phyloP scores from a whole-genome alignment of 75 land plant genomes.

The Pinus albicaulis region DNA sequence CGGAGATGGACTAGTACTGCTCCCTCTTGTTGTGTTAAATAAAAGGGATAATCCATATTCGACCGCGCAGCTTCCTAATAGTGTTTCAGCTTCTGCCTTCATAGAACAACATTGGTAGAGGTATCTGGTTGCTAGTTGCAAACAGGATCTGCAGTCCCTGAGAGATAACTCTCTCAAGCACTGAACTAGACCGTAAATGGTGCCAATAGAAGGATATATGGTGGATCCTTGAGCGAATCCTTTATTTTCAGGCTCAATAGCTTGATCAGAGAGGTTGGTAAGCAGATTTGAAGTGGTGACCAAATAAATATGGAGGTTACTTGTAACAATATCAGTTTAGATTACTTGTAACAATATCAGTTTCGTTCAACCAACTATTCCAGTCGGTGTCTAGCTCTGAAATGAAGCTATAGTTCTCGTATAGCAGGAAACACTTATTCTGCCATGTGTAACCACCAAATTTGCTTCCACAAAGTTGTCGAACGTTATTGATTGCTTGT shows the following conservation, averaged over 20 bases:
- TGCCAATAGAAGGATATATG: neutral
- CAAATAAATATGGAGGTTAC: too few relatives aligned
- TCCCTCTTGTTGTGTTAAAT: too few relatives aligned
- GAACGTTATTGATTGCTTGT: neutral
- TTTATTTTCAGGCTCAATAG: neutral
- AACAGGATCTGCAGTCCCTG: neutral
- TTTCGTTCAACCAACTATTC: neutral
- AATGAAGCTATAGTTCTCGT: neutral
- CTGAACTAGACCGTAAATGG: constrained; percentile 2
- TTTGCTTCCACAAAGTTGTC: neutral
- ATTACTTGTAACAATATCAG: neutral
- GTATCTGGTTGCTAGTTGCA: neutral
- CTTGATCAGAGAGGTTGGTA: neutral
- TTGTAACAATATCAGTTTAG: too few relatives aligned
- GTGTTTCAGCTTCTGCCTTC: neutral
- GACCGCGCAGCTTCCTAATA: neutral
- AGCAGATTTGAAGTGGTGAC: neutral
- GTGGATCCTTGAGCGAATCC: neutral
- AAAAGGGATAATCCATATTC: neutral
- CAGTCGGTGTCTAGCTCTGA: neutral
- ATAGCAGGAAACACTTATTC: constrained; percentile 6
- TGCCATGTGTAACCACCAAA: neutral
- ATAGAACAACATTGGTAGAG: neutral
- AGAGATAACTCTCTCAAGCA: neutral
- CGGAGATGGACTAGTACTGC: too few relatives aligned